Evolutionary conservation across 2,329 filamentous ascomycete species (phyloP), one percentile per base, ranked within the genome.

Genomic region (Colletotrichum trifolii): DNA sequence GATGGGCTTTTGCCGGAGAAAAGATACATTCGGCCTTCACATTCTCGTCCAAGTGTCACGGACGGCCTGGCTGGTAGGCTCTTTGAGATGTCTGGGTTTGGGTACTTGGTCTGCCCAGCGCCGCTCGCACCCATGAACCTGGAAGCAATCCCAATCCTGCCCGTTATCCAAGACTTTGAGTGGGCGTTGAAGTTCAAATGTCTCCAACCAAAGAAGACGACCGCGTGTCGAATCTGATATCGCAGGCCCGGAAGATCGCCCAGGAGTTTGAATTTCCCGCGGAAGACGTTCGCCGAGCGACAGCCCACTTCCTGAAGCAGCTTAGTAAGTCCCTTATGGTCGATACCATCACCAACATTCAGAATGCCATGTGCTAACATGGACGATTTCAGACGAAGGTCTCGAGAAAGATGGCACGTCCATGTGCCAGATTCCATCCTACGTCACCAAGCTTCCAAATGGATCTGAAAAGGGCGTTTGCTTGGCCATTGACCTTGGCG

Each of bases 381-480:
- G 1, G 5, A 17, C 13, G 10, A 15, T 36, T 36, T 35, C 70
- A 87, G 85, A 90, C 64, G 88, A 91, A 6, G 67, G 68, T 3
- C 54, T 69, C 6, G 50, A 42, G 6, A n/a, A 55, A 40, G 60
- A 67, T 43, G 67, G 68, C 15, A 68, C 64, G 6, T 61, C 45
- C 6, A 47, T 53, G 43, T 58, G 87, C 74, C 91, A 94, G 78
- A 93, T 94, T 68, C 91, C 91, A 1, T 92, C 91, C 9, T 94
- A 91, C 74, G 91, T 94, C 53, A 93, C 90, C 2, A 86, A 85
- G 7, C 89, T 94, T 9, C 91, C 91, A 66, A 91, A 92, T 80
- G 91, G 91, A 64, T 91, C 89, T 9, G 91, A 94, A 77, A 91
- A 92, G 84, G 90, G 75, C 7, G 63, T 72, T 2, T 76, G 71